Base-by-base conservation (phyloP, 108 stramenopile species). In the Seminavis robusta region DNA sequence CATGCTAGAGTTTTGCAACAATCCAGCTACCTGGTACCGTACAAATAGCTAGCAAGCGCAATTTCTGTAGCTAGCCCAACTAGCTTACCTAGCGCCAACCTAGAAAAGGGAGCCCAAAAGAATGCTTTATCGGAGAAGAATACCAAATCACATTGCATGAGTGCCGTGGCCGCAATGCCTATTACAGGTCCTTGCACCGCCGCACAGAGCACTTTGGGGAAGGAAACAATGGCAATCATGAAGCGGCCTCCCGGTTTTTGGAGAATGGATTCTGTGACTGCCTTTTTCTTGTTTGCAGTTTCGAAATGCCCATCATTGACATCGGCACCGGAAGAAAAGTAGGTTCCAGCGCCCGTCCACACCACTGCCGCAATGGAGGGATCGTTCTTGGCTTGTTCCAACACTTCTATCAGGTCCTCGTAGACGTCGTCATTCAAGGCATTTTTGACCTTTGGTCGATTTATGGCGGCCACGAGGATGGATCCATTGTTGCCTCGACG, bases 101-200 rank as follows among this genome's bases (percentile, higher is more conserved):
- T 34, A n/a, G 76, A 69, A 57, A 84, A 84, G 39, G 83, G 83
- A 11, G 76, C 73, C 69, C 74, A 74, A 46, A 80, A 75, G n/a
- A 73, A 71, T 7, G 83, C 73, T 25, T 21, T 56, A 0, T 55
- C 31, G 2, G 73, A 55, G 33, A 55, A 63, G 41, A 67, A 74
- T 13, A 65, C 67, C 39, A 73, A 39, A 58, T 84, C 83, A 33
- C 70, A 74, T 47, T 77, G 73, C 33, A 61, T 45, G 33, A 79
- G 52, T 16, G 67, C 38, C 19, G 83, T 84, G 15, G 69, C 71
- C 7, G 67, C 69, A 49, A 79, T 79, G 24, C 83, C 83, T 10
- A 84, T 61, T 0, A 79, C 83, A 26, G 83, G 83, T 23, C 83
- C 83, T 56, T 84, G 73, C 10, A 77, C 83, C 7, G 83, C 83